A percentile compares a stretch with the other conserved stretches of the same genome.
phyloP scores from a whole-genome alignment of 2,329 filamentous ascomycete genomes.

The Penicillium palitans region DNA sequence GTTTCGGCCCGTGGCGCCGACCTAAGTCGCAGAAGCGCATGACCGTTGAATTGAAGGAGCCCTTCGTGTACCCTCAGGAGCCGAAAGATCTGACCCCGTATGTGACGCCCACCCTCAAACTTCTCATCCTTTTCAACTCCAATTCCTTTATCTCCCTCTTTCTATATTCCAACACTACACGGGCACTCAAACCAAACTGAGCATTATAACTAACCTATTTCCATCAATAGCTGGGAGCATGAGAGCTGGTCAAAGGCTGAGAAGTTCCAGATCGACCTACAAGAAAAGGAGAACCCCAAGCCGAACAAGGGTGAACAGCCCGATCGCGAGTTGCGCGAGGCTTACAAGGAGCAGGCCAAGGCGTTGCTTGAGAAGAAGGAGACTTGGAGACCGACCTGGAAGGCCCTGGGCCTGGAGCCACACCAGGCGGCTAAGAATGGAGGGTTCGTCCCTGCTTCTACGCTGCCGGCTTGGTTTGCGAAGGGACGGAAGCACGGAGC shows the following conservation, averaged over 20 bases:
- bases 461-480: constrained; percentile 6
- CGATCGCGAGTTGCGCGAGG: constrained; percentile 36
- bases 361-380: constrained; percentile 61
- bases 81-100: constrained; percentile 63
- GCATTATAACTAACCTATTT: constrained; percentile 13
- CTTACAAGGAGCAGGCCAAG: constrained; percentile 62
- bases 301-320: constrained; percentile 32
- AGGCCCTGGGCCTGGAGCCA: constrained; percentile 42
- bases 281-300: constrained; percentile 41
- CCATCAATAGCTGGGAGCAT: constrained; percentile 58
- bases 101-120: constrained; percentile 27
- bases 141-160: constrained; percentile 3
- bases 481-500: constrained; percentile 15
- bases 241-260: constrained; percentile 55
- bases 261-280: constrained; percentile 40
- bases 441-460: background rate
- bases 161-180: constrained; percentile 1
- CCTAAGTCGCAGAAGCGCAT: constrained; percentile 81
- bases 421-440: constrained; percentile 21
- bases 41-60: constrained; percentile 84
- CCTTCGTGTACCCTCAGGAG: constrained; percentile 81
- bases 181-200: background rate
- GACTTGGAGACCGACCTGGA: constrained; percentile 59
- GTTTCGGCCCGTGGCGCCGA: constrained; percentile 63
- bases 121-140: background rate